Evolutionary conservation across 495 filamentous ascomycete genomes (phyloP).

Genomic region (Penicillium ucsense): DNA sequence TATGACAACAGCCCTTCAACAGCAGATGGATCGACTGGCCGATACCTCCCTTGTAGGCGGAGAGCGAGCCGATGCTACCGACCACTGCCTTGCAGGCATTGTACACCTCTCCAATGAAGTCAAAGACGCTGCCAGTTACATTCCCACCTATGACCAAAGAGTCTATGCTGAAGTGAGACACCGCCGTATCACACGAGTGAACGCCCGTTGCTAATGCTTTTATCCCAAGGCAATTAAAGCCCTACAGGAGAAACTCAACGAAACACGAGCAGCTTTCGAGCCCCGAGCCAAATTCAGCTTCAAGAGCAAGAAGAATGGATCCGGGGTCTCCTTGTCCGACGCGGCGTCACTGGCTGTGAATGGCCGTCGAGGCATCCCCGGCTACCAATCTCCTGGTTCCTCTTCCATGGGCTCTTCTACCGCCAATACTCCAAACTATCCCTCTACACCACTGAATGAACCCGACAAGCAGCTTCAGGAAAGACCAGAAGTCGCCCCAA

Average conservation of each 20-base stretch:
- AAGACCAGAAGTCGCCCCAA: constrained; percentile 28
- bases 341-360: constrained; percentile 42
- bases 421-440: constrained; percentile 42
- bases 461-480: constrained; percentile 27
- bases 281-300: constrained; percentile 67
- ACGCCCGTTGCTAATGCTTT: background rate
- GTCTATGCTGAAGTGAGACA: constrained; percentile 55
- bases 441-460: constrained; percentile 41
- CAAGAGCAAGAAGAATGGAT: constrained; percentile 52
- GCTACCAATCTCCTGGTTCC: constrained; percentile 30
- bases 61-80: constrained; percentile 54
- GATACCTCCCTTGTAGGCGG: constrained; percentile 42
- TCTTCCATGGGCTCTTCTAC: constrained; percentile 43
- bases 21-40: constrained; percentile 48
- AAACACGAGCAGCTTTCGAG: constrained; percentile 45
- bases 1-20: constrained; percentile 42
- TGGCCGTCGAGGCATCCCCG: constrained; percentile 32
- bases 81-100: constrained; percentile 58
- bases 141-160: constrained; percentile 70
- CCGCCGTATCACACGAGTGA: background rate
- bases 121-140: constrained; percentile 55
- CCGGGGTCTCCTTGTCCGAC: constrained; percentile 47
- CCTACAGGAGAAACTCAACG: constrained; percentile 54
- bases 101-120: constrained; percentile 57
- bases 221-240: constrained; percentile 52